Conservation (phyloP, 108 stramenopile genomes). For the Skeletonema costatum region DNA sequence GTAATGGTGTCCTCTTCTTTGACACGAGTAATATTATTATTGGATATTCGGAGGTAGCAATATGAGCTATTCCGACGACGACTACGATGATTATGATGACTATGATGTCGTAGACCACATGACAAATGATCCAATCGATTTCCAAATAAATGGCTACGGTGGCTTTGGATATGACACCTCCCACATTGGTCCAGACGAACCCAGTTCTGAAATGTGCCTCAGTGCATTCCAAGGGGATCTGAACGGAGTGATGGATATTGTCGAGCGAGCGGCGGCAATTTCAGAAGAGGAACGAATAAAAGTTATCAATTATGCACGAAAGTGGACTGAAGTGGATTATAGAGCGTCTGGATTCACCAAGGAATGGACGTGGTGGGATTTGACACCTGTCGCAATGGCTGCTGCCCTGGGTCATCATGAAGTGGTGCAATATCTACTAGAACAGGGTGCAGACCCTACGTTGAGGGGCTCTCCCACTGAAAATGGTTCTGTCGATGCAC, state of each 20-base stretch:
- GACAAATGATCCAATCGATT: conserved; percentile 2
- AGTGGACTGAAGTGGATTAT: conserved; percentile 4
- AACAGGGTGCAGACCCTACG: conserved; percentile 5
- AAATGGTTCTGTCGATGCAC: not conserved
- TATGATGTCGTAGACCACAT: not conserved
- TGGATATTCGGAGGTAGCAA: too few species aligned
- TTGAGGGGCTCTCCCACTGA: not conserved
- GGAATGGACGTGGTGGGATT: not conserved
- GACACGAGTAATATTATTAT: too few species aligned
- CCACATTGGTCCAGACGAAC: conserved; percentile 2
- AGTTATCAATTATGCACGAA: not conserved
- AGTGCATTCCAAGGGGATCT: too few species aligned
- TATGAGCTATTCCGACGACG: too few species aligned
- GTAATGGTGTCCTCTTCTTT: too few species aligned
- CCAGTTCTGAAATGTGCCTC: not conserved
- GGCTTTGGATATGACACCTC: conserved; percentile 13
- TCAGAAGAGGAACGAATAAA: not conserved
- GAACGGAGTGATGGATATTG: too few species aligned
- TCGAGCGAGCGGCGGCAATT: too few species aligned
- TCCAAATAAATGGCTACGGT: conserved; percentile 9
- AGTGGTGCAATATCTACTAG: conserved; percentile 1
- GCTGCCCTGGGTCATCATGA: not conserved
- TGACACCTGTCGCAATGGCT: not conserved
- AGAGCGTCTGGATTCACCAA: conserved; percentile 3
- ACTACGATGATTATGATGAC: not conserved